Evolutionary conservation across 306 rosid species (phyloP), one percentile per base, ranked within the genome.

Genomic region (Amphicarpaea edgeworthii): DNA sequence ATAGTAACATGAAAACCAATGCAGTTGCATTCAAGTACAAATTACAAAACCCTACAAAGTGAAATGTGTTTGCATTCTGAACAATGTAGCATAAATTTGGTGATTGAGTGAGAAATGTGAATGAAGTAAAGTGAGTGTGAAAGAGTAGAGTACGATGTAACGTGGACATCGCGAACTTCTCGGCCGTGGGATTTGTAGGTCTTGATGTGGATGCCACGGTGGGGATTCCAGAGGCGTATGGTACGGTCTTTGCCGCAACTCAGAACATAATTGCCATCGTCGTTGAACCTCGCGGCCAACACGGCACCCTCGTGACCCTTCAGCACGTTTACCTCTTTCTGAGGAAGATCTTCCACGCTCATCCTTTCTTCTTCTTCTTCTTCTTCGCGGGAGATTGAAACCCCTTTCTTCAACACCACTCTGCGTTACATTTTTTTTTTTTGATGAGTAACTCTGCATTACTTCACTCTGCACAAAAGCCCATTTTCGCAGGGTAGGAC

Each of bases 211-310:
- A 92, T 85, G 1, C 97, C 97, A 59, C 90, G 96, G 88, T 95
- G 96, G 30, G 97, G 97, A 88, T 92, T 95, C 99, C 93, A 95
- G 76, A 92, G 93, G 71, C 97, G 89, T 55, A 92, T 90, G 73
- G 97, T 92, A 62, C 99, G 96, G 78, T 95, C 99, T 69, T 92
- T 95, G 79, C 97, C 93, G 80, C 87, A 79, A 68, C 96, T 92
- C 10, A 92, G 89, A 84, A 89, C 81, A 77, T 92, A 92, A 42
- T 92, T 95, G 3, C 91, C 97, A 43, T 95, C 92, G 63, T 49
- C 49, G 83, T 95, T 92, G 88, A 92, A 95, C 79, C 93, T 89
- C 4, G 90, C 91, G 0, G 93, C 93, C 66, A 92, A 72, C 2
- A 95, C 91, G 17, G 86, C 96, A 3, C 97, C 97, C 65, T 95